These are phyloP conservation scores for Rosa rugosa DNA, from an alignment of 306 rosid species.

Conservation along the genomic window DNA sequence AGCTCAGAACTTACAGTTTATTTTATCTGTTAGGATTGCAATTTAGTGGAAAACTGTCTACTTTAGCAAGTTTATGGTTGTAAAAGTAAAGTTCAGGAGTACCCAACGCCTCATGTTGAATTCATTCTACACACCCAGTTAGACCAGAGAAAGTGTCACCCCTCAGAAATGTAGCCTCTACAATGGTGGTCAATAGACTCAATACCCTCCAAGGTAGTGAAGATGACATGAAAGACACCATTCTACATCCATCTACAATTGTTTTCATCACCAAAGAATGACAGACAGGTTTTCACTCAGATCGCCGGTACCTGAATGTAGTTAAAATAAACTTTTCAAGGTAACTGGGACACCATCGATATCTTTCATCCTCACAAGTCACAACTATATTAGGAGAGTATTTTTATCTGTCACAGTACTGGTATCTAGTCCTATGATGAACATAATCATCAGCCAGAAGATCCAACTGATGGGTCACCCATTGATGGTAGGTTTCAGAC, in stretches of 20 bases:
- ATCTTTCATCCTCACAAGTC: neutral
- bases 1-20: neutral
- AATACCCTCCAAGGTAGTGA: neutral
- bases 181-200: neutral
- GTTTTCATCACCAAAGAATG: neutral
- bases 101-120: neutral
- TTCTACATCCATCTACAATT: neutral
- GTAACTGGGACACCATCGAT: neutral
- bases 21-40: neutral
- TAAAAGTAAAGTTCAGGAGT: neutral
- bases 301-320: neutral
- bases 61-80: neutral
- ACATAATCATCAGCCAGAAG: neutral
- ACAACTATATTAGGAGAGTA: neutral
- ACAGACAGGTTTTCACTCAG: neutral
- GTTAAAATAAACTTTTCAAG: constrained; percentile 5
- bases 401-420: neutral
- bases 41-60: neutral
- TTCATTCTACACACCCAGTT: neutral
- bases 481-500: neutral
- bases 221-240: neutral
- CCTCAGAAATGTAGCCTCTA: neutral
- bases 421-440: neutral
- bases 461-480: neutral
- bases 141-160: neutral